Evolutionary conservation across 2,329 filamentous ascomycete genomes (phyloP).

Genomic region (Microdochium nivale): DNA sequence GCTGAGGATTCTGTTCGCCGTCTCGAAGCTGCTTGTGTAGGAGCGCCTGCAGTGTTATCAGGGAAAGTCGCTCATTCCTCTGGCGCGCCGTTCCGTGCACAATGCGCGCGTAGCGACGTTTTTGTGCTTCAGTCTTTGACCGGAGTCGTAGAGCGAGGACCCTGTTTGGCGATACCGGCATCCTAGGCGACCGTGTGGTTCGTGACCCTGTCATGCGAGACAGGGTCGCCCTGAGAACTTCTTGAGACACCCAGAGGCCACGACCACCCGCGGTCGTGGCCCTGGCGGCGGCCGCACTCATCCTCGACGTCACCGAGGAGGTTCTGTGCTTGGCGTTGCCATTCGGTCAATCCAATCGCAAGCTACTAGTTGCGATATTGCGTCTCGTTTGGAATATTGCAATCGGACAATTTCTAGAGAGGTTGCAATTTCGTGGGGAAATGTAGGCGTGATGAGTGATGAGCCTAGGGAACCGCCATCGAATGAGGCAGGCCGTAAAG

Average conservation of each 20-base stretch:
- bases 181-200: constrained; percentile 7
- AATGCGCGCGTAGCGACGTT: constrained; percentile 2
- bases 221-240: constrained; percentile 10
- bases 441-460: too few relatives aligned
- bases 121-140: neutral
- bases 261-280: neutral
- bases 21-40: constrained; percentile 12
- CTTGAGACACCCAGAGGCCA: constrained; percentile 5
- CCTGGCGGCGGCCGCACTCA: neutral
- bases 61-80: constrained; percentile 17
- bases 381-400: too few relatives aligned
- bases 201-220: constrained; percentile 12
- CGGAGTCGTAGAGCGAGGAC: constrained; percentile 14
- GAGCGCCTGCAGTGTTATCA: constrained; percentile 15
- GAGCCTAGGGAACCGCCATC: too few relatives aligned
- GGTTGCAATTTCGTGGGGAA: too few relatives aligned
- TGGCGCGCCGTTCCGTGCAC: constrained; percentile 5
- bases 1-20: constrained; percentile 8
- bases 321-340: neutral
- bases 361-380: neutral
- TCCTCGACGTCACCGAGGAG: neutral
- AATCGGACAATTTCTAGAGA: too few relatives aligned
- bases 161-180: constrained; percentile 12
- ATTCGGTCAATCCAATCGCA: neutral
- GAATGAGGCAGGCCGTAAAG: too few relatives aligned